Base-by-base conservation (phyloP, 2,329 filamentous ascomycete genomes). In the Tolypocladium capitatum region DNA sequence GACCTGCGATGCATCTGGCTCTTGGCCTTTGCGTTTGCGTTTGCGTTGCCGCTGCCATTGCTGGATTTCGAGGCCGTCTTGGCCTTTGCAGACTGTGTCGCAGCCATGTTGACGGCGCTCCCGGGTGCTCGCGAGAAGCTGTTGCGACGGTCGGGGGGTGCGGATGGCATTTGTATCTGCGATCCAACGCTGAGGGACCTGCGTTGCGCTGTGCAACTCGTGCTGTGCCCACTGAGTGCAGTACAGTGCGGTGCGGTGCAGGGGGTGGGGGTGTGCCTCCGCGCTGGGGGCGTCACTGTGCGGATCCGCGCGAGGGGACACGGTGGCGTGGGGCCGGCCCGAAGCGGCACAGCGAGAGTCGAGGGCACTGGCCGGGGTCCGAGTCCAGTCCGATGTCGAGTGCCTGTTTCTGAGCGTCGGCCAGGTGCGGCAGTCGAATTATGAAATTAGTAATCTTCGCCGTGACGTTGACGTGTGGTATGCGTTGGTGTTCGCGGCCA, bases 1-100 rank as follows among this genome's bases (percentile, higher is more conserved):
- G 91, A 96, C 62, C 91, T 81, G 66, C 89, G 83, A 68, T 96
- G 91, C 82, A 92, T 89, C 73, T 94, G 91, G 60, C 81, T 71
- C 68, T 86, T 84, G 62, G 78, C 71, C 69, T 85, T 87, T 54
- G 78, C 65, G 60, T 72, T 70, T 57, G 28, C 42, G n/a, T 6
- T 30, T 30, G 28, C 33, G 7, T 35, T 35, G 21, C 21, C 46
- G 18, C 33, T 35, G 33, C 70, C 70, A 67, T 70, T 72, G 62
- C 57, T 67, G 53, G 70, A 64, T 66, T 80, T 80, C 46, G 72
- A 66, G 61, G 72, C 69, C 63, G 72, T 56, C 68, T 81, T 81
- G 61, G 73, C 63, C 69, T 82, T 82, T 57, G 70, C 62, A 52
- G 74, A 66, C 65, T 76, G 72, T 65, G 78, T 68, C 61, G 75